Conservation (phyloP, 1,284 basidiomycete species). For the Erythrobasidium hasegawianum region DNA sequence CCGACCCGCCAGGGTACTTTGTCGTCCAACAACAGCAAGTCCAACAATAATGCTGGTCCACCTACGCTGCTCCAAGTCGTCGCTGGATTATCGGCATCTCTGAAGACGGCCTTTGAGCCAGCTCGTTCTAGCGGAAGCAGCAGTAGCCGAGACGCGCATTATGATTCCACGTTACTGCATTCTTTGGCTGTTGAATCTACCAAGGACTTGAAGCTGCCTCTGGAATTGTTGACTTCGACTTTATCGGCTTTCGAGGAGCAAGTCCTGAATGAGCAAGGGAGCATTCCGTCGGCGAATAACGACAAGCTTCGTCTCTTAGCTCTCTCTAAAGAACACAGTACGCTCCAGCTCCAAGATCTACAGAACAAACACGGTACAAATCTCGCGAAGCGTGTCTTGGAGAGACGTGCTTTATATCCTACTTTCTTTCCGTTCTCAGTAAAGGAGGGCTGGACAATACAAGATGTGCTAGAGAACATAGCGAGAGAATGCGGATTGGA, state of each 20-base stretch:
- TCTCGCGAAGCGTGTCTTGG: constrained; percentile 2
- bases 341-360: constrained; percentile 9
- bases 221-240: constrained; percentile 19
- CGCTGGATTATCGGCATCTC: background rate
- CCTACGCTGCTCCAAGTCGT: constrained; percentile 2
- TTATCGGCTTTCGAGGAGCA: constrained; percentile 26
- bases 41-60: background rate
- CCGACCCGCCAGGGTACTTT: no score
- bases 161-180: constrained; percentile 16
- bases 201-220: constrained; percentile 10
- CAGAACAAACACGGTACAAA: constrained; percentile 3
- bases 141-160: background rate
- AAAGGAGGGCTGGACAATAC: background rate
- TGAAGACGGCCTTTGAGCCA: background rate
- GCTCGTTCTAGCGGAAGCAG: background rate
- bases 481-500: constrained; percentile 28
- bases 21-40: no score
- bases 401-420: constrained; percentile 9
- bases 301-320: constrained; percentile 26
- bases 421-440: constrained; percentile 8
- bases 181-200: constrained; percentile 9
- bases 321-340: constrained; percentile 11
- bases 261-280: constrained; percentile 6
- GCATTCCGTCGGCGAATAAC: background rate
- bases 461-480: constrained; percentile 17